A percentile compares a stretch with the other conserved stretches of the same genome.
These are phyloP conservation scores for Pseudozyma thailandica DNA, from an alignment of 1,284 basidiomycete genomes.

Conservation along the genomic window DNA sequence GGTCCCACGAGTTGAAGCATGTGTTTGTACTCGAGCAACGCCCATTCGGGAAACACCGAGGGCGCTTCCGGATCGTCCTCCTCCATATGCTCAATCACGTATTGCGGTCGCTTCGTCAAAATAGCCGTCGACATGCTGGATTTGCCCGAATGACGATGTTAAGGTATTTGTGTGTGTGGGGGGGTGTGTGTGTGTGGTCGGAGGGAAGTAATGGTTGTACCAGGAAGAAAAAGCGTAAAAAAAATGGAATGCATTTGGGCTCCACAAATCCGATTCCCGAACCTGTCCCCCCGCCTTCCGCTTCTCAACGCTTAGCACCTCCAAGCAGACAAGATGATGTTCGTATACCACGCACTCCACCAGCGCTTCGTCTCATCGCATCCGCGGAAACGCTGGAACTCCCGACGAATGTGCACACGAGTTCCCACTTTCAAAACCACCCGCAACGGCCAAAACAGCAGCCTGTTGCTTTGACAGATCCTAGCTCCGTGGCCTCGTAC, in stretches of 20 bases:
- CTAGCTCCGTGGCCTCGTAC: too few relatives aligned
- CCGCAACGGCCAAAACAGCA: slow-evolving; percentile 23
- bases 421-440: slow-evolving; percentile 12
- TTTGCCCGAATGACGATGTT: slow-evolving; percentile 1
- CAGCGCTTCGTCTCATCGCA: slow-evolving; percentile 51
- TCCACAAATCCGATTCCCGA: slow-evolving; percentile 39
- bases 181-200: neutral
- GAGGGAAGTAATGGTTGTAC: neutral
- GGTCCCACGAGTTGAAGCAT: slow-evolving; percentile 82
- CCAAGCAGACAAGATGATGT: too few relatives aligned
- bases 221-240: slow-evolving; percentile 2
- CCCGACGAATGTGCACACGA: slow-evolving; percentile 52
- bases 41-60: slow-evolving; percentile 62
- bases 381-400: slow-evolving; percentile 48
- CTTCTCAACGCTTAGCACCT: neutral
- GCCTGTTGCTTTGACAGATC: too few relatives aligned
- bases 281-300: neutral
- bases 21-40: slow-evolving; percentile 73
- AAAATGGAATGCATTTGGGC: slow-evolving; percentile 7
- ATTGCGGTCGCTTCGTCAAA: slow-evolving; percentile 56
- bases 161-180: slow-evolving; percentile 1
- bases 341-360: slow-evolving; percentile 51
- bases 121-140: neutral
- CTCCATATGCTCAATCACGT: slow-evolving; percentile 68
- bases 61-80: slow-evolving; percentile 64